Evolutionary conservation across 1,139 yeast species (phyloP), one percentile per base, ranked within the genome.

Genomic region (Meyerozyma elateridarum): DNA sequence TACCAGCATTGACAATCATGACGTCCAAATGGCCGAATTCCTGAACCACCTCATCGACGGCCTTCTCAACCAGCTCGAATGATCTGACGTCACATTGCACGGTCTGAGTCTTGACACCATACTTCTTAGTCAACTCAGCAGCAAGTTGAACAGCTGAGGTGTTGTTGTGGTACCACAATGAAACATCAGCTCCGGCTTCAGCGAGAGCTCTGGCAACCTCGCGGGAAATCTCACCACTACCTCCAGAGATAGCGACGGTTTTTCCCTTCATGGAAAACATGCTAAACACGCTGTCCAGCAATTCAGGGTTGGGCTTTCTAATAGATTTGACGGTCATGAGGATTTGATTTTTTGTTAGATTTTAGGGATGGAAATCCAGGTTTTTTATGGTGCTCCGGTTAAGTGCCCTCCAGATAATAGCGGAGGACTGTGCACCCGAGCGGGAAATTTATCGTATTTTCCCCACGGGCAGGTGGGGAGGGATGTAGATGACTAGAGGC

Each of bases 121-220:
- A 64, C 31, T 62, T 66, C 39, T 64, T 66, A 13, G 87, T 89
- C 50, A 74, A 67, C 18, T 67, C 56, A 34, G 76, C 79, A 6
- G 84, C 71, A 20, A 84, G 76, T 41, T 76, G 21, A 8, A n/a
- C 4, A 4, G 29, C 29, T 6, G 14, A 73, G 25, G 78, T 66
- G 54, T 76, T 12, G 5, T 13, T 6, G 15, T 28, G 30, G 26
- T 32, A 32, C 95, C 95, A 85, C 48, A 87, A 70, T 40, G 89
- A 91, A 28, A 87, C 82, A 44, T 84, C 87, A 8, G 95, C 95
- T 33, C 95, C 96, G 4, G 93, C 94, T 61, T 85, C 93, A 32
- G 93, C 89, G 49, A 67, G 85, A 0, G 89, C 93, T 51, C 79
- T 83, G 28, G 95, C 95, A 17, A 85, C 85, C 5, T 85, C 87